Evolutionary conservation across 2,329 filamentous ascomycete genomes (phyloP).

Genomic region (Fusarium guadeloupense): DNA sequence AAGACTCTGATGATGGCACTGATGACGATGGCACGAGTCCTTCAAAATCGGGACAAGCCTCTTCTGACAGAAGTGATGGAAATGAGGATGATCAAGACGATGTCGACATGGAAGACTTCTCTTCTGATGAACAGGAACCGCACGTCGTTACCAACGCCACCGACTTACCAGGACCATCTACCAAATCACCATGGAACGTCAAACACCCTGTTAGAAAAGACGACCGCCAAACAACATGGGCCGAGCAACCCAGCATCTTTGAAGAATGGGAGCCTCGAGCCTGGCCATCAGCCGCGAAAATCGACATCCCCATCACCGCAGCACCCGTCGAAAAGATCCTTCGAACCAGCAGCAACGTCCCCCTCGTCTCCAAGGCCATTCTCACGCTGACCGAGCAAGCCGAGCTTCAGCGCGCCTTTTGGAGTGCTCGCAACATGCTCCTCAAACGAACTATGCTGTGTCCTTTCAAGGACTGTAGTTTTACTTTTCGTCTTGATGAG

Average conservation of each 20-base stretch:
- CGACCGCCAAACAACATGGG: constrained; percentile 22
- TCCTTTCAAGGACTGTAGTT: constrained; percentile 50
- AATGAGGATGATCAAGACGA: neutral
- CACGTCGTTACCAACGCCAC: neutral
- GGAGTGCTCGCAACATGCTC: constrained; percentile 11
- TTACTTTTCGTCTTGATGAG: constrained; percentile 46
- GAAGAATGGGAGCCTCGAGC: constrained; percentile 2
- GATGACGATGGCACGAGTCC: neutral
- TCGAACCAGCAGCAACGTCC: constrained; percentile 46
- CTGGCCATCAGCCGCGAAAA: constrained; percentile 5
- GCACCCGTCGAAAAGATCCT: constrained; percentile 50
- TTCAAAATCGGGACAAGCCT: neutral
- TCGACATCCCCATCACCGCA: constrained; percentile 32
- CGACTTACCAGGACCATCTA: neutral
- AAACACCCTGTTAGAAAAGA: neutral
- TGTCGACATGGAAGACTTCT: neutral
- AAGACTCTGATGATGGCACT: neutral
- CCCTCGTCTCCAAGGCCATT: constrained; percentile 50
- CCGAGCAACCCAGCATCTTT: constrained; percentile 42
- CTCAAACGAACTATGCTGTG: constrained; percentile 49
- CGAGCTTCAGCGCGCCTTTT: constrained; percentile 43
- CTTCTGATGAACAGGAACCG: neutral
- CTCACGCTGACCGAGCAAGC: constrained; percentile 54
- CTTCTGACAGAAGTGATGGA: neutral
- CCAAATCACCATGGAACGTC: neutral